Evolutionary conservation across 805 yeast species (phyloP).

Genomic region (Tetrapisispora phaffii): DNA sequence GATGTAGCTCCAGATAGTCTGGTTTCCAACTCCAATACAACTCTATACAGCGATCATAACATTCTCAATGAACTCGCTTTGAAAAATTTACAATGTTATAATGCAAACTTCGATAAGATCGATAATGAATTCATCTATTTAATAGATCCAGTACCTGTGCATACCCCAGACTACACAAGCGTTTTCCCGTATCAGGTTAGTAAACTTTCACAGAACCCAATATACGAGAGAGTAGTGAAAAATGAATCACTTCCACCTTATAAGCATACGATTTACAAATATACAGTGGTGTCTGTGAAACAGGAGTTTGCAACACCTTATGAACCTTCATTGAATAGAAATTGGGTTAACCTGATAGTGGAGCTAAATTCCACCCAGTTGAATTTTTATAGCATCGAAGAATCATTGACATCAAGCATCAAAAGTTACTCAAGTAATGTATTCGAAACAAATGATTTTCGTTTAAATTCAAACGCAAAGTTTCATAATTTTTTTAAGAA

Average conservation of each 20-base stretch:
- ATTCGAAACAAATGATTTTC: constrained; percentile 4
- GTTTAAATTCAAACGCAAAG: background rate
- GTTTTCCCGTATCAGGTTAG: constrained; percentile 14
- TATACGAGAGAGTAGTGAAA: constrained; percentile 27
- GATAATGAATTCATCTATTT: background rate
- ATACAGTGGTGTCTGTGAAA: constrained; percentile 53
- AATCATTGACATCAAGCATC: constrained; percentile 23
- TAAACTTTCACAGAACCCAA: constrained; percentile 14
- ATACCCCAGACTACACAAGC: constrained; percentile 23
- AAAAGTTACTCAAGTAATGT: constrained; percentile 24
- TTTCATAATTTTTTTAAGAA: background rate
- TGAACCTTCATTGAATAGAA: constrained; percentile 52
- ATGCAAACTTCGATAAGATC: background rate
- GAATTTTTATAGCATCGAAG: constrained; percentile 47
- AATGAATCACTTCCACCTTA: constrained; percentile 52
- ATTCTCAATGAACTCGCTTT: background rate
- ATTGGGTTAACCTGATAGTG: constrained; percentile 60
- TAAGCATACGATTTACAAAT: constrained; percentile 51
- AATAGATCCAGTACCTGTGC: constrained; percentile 22
- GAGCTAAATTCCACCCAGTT: constrained; percentile 83
- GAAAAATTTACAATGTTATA: background rate
- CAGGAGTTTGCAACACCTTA: constrained; percentile 71
- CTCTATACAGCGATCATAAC: background rate
- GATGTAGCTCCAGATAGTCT: background rate
- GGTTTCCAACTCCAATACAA: background rate